These are phyloP conservation scores for Samsoniella hepiali DNA, from an alignment of 2,329 filamentous ascomycete species.

Conservation along the genomic window DNA sequence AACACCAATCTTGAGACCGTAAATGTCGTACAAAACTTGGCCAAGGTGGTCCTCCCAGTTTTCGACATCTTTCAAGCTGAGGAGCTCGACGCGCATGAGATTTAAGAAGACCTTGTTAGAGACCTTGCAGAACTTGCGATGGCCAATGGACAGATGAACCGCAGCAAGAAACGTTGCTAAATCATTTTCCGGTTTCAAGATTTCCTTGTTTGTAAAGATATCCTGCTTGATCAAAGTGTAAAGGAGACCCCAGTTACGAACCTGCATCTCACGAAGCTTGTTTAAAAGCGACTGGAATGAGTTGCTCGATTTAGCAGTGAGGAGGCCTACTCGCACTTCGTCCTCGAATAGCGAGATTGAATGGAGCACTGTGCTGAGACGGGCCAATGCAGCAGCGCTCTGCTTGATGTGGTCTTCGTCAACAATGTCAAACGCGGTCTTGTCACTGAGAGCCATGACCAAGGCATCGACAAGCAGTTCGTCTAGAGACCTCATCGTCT, in stretches of 20 bases:
- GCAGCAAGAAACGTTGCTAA: slow-evolving; percentile 75
- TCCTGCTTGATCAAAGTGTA: slow-evolving; percentile 77
- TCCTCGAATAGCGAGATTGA: slow-evolving; percentile 81
- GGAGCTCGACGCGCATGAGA: slow-evolving; percentile 80
- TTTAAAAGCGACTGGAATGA: slow-evolving; percentile 54
- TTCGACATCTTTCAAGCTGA: slow-evolving; percentile 70
- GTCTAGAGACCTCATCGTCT: slow-evolving; percentile 75
- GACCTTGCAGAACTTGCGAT: slow-evolving; percentile 79
- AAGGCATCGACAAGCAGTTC: slow-evolving; percentile 70
- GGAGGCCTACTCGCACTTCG: slow-evolving; percentile 73
- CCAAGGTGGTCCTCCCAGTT: slow-evolving; percentile 84
- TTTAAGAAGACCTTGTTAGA: slow-evolving; percentile 87
- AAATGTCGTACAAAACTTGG: slow-evolving; percentile 79
- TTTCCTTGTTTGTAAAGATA: slow-evolving; percentile 64
- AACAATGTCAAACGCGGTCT: slow-evolving; percentile 74
- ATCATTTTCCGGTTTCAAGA: slow-evolving; percentile 66
- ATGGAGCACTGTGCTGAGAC: slow-evolving; percentile 72
- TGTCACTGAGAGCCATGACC: slow-evolving; percentile 64
- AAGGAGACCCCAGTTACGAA: slow-evolving; percentile 82
- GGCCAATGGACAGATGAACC: slow-evolving; percentile 78
- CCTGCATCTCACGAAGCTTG: slow-evolving; percentile 80
- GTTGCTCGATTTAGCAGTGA: slow-evolving; percentile 56
- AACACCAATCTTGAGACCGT: slow-evolving; percentile 73
- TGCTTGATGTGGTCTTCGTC: slow-evolving; percentile 73
- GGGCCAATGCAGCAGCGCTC: slow-evolving; percentile 68